These are phyloP conservation scores for Trypanosoma cruzi DNA, from an alignment of 208 protist species.

Conservation along the genomic window DNA sequence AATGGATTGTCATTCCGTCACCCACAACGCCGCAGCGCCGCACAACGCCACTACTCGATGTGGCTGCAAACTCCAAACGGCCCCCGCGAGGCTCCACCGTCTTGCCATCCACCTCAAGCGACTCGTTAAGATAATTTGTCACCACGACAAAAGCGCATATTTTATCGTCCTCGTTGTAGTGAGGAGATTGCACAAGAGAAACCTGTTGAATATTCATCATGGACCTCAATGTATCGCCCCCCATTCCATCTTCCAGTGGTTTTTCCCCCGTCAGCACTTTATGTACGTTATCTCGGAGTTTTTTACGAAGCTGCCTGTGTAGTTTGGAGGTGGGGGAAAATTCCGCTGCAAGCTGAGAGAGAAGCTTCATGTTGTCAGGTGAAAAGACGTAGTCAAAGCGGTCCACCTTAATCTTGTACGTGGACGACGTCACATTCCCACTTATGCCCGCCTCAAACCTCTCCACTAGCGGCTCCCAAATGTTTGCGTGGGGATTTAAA, in stretches of 20 bases:
- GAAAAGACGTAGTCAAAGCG: slow-evolving; percentile 79
- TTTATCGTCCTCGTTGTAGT: slow-evolving; percentile 23
- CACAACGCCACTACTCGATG: slow-evolving; percentile 24
- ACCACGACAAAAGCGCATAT: slow-evolving; percentile 42
- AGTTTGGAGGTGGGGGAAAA: slow-evolving; percentile 49
- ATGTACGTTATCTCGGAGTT: slow-evolving; percentile 39
- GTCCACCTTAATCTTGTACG: slow-evolving; percentile 60
- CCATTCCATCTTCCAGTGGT: no score
- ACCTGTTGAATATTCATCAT: neutral
- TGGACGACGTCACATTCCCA: slow-evolving; percentile 48
- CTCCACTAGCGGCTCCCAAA: slow-evolving; percentile 90
- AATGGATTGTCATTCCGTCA: slow-evolving; percentile 44
- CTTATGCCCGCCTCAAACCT: slow-evolving; percentile 43
- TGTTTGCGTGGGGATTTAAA: slow-evolving; percentile 68
- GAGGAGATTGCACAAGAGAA: neutral
- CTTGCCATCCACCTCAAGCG: slow-evolving; percentile 26
- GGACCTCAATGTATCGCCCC: neutral
- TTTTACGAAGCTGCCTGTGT: slow-evolving; percentile 62
- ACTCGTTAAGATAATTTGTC: slow-evolving; percentile 55
- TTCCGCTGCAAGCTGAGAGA: slow-evolving; percentile 48
- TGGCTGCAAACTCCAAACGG: slow-evolving; percentile 40
- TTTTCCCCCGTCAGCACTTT: neutral
- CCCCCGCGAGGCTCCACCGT: slow-evolving; percentile 44
- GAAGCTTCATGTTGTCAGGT: slow-evolving; percentile 63
- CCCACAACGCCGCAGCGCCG: slow-evolving; percentile 26